These are phyloP conservation scores for Fraxinus nigra DNA, from an alignment of 305 asterid species.

Conservation along the genomic window DNA sequence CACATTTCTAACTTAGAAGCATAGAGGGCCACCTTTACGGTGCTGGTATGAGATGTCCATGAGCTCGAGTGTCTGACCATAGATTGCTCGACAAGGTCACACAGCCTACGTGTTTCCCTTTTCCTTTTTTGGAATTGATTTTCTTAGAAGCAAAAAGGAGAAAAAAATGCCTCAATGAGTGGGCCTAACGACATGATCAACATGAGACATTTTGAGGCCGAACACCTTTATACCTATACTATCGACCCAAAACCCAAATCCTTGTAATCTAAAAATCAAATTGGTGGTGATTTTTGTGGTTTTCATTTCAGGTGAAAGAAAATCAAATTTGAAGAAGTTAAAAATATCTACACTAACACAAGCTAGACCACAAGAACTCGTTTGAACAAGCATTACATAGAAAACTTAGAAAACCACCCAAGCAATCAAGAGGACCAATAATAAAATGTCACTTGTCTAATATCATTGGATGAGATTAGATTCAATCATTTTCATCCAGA, in stretches of 20 bases:
- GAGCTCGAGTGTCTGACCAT: background rate
- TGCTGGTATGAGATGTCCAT: background rate
- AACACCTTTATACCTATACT: background rate
- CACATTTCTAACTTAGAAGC: background rate
- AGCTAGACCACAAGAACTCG: conserved; percentile 24
- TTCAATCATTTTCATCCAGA: conserved; percentile 26
- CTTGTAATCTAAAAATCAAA: background rate
- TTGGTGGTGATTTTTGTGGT: background rate
- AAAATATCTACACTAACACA: conserved; percentile 4
- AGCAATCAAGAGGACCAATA: conserved; percentile 45
- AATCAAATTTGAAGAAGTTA: background rate
- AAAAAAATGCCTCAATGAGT: background rate
- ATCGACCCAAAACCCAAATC: background rate
- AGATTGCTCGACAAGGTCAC: background rate
- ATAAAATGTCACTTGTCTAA: conserved; percentile 53
- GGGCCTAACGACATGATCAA: background rate
- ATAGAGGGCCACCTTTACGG: background rate
- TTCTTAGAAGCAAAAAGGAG: background rate
- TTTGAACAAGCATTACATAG: background rate
- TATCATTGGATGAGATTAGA: conserved; percentile 53
- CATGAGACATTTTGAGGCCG: background rate
- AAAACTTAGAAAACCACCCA: conserved; percentile 3
- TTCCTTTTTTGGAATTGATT: background rate
- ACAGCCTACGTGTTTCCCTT: background rate
- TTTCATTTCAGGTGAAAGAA: background rate